A percentile compares a stretch with the other conserved stretches of the same genome.
Evolutionary conservation across 306 rosid genomes (phyloP).

Genomic region (Prunus armeniaca): DNA sequence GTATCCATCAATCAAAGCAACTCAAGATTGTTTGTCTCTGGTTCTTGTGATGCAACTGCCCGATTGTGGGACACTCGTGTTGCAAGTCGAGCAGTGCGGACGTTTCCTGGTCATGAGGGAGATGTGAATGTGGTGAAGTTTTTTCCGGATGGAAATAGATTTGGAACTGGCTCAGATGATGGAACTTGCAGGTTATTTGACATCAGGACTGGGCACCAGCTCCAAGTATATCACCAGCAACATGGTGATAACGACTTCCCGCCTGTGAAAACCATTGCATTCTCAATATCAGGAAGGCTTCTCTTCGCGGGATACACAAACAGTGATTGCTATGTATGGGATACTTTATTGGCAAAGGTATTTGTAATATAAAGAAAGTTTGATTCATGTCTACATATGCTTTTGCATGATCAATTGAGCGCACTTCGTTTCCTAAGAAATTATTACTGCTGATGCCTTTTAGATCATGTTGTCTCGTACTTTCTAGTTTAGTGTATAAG

Average conservation of each 20-base stretch:
- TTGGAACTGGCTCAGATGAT: slow-evolving; percentile 97
- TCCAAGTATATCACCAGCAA: slow-evolving; percentile 70
- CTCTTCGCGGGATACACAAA: slow-evolving; percentile 88
- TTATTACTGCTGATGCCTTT: neutral
- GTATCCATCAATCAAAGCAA: slow-evolving; percentile 82
- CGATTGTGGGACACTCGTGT: slow-evolving; percentile 99
- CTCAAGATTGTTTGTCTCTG: slow-evolving; percentile 84
- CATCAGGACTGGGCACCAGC: slow-evolving; percentile 93
- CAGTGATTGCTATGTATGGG: slow-evolving; percentile 88
- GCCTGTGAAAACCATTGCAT: slow-evolving; percentile 79
- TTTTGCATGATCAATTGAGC: neutral
- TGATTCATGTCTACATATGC: neutral
- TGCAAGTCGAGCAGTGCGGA: slow-evolving; percentile 92
- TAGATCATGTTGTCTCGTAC: neutral
- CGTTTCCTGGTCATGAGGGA: slow-evolving; percentile 81
- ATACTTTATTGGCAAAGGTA: slow-evolving; percentile 90
- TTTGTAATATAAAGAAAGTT: neutral
- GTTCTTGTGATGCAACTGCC: slow-evolving; percentile 91
- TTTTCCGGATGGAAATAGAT: slow-evolving; percentile 95
- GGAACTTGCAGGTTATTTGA: slow-evolving; percentile 95
- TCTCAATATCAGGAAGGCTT: slow-evolving; percentile 96
- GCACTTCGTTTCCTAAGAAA: neutral
- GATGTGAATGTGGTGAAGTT: slow-evolving; percentile 87
- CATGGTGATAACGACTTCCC: slow-evolving; percentile 53
- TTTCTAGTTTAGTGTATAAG: neutral